phyloP scores from a whole-genome alignment of 192 early-diverging fungal genomes.

The Dissophora globulifera region DNA sequence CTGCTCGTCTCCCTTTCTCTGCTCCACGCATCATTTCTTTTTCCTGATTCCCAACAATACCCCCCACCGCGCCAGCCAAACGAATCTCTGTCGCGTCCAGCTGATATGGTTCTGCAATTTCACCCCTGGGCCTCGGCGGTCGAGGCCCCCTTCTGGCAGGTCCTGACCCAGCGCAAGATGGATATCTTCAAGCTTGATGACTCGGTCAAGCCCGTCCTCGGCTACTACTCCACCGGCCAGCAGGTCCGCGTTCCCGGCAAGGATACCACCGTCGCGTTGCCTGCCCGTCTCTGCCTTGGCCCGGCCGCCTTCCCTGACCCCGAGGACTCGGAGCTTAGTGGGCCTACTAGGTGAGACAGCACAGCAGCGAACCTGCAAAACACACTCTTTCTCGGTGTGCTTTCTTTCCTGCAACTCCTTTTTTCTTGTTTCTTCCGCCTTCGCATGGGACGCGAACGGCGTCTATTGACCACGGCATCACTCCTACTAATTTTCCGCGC shows the following conservation, averaged over 20 bases:
- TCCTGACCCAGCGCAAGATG: conserved; percentile 86
- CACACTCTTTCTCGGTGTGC: too few species aligned
- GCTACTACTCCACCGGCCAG: conserved; percentile 73
- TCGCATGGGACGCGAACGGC: too few species aligned
- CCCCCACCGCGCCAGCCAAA: too few species aligned
- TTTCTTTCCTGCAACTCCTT: not conserved
- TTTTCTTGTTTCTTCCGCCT: not conserved
- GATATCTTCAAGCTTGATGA: conserved; percentile 85
- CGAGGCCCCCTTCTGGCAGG: conserved; percentile 91
- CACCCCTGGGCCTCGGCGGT: conserved; percentile 85
- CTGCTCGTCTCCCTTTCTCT: too few species aligned
- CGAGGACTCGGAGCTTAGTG: conserved; percentile 15
- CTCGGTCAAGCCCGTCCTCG: conserved; percentile 60
- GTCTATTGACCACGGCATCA: too few species aligned
- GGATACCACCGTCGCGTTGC: conserved; percentile 57
- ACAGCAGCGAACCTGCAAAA: too few species aligned
- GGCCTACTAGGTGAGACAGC: too few species aligned
- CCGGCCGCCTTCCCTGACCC: conserved; percentile 60
- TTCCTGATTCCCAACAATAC: too few species aligned
- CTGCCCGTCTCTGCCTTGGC: conserved; percentile 73
- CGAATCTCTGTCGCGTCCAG: too few species aligned
- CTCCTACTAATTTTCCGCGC: too few species aligned
- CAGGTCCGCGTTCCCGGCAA: conserved; percentile 58
- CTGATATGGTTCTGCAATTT: conserved; percentile 79
- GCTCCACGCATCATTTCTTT: too few species aligned